Percentiles rank a stretch among this genome's conserved stretches.
Evolutionary conservation across 148 eudicot species (phyloP).

Genomic region (Chenopodium suecicum): DNA sequence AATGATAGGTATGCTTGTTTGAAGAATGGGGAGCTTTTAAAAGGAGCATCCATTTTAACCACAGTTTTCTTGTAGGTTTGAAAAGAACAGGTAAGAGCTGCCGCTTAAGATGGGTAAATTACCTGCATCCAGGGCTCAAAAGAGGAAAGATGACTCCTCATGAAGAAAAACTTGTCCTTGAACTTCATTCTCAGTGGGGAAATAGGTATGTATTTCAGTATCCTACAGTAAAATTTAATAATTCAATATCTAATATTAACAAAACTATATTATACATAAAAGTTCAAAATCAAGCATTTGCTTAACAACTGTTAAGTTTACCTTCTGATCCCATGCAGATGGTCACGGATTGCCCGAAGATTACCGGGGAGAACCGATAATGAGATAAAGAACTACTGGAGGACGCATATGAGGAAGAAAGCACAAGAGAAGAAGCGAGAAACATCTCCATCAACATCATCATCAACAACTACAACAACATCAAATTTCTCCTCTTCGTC

Average conservation of each 20-base stretch:
- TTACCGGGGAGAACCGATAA: conserved; percentile 88
- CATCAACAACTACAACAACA: conserved; percentile 40
- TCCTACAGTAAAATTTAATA: neutral
- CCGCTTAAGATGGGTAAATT: conserved; percentile 95
- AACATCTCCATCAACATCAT: conserved; percentile 46
- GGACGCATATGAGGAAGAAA: conserved; percentile 84
- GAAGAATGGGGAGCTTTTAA: conserved; percentile 40
- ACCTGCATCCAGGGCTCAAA: conserved; percentile 86
- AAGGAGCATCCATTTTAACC: conserved; percentile 36
- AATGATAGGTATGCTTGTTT: conserved; percentile 63
- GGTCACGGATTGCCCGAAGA: conserved; percentile 79
- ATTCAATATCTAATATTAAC: neutral
- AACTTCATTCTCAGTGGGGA: conserved; percentile 89
- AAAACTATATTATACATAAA: neutral
- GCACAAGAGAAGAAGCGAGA: conserved; percentile 68
- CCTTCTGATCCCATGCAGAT: conserved; percentile 37
- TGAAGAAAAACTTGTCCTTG: conserved; percentile 78
- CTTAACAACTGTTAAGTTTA: conserved; percentile 3
- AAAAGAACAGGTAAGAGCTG: conserved; percentile 98
- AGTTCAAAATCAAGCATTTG: neutral
- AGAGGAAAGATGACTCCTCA: conserved; percentile 85
- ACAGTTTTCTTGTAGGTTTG: conserved; percentile 59
- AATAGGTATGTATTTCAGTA: conserved; percentile 56
- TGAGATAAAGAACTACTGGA: conserved; percentile 91
- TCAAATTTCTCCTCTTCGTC: conserved; percentile 37